These are phyloP conservation scores for Pholiota microspora DNA, from an alignment of 768 basidiomycete genomes.

Conservation along the genomic window DNA sequence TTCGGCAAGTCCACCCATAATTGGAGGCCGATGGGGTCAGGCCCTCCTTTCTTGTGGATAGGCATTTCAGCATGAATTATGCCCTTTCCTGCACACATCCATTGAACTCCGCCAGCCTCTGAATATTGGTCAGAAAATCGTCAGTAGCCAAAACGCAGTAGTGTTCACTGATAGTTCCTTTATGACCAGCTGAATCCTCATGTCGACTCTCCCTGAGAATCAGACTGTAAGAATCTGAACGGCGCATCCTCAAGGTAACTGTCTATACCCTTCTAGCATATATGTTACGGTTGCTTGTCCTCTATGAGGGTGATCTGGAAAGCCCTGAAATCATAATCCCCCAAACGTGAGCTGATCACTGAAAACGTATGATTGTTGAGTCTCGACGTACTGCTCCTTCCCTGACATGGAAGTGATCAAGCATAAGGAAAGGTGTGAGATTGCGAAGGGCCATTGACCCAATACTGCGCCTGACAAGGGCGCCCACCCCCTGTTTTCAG, in stretches of 20 bases:
- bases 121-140: neutral
- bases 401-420: slow-evolving; percentile 76
- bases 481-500: slow-evolving; percentile 65
- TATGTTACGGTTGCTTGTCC: slow-evolving; percentile 90
- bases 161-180: slow-evolving; percentile 58
- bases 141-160: neutral
- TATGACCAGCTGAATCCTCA: slow-evolving; percentile 90
- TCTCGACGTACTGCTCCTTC: slow-evolving; percentile 65
- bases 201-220: slow-evolving; percentile 62
- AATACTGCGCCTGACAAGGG: slow-evolving; percentile 82
- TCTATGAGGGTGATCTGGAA: slow-evolving; percentile 92
- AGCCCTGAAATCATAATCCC: slow-evolving; percentile 57
- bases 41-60: slow-evolving; percentile 58
- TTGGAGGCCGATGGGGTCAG: slow-evolving; percentile 82
- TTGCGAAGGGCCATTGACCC: slow-evolving; percentile 74
- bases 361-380: no score
- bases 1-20: slow-evolving; percentile 86
- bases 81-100: slow-evolving; percentile 87
- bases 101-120: slow-evolving; percentile 86
- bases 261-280: slow-evolving; percentile 72
- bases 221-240: neutral
- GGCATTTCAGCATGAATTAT: slow-evolving; percentile 93
- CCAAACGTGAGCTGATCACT: no score
- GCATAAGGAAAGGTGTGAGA: slow-evolving; percentile 88
- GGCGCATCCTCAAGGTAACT: neutral